Conservation (phyloP, 2,329 filamentous ascomycete genomes). For the Scedosporium boydii region DNA sequence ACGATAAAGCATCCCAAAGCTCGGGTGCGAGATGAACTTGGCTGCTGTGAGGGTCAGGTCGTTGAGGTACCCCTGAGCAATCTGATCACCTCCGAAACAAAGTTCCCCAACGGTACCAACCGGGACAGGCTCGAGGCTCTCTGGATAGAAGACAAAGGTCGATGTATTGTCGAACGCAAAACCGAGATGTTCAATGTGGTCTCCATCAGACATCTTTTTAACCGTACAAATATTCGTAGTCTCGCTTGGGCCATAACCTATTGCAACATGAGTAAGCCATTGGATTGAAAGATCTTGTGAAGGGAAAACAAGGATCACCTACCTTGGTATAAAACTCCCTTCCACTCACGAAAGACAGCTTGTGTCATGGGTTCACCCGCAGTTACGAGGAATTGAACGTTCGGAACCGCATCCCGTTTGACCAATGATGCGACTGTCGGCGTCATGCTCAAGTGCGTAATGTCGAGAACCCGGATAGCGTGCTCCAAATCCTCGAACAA, state of each 20-base stretch:
- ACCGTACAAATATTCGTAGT: conserved; percentile 83
- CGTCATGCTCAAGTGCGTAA: conserved; percentile 79
- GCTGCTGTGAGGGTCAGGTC: conserved; percentile 49
- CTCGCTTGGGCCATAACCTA: conserved; percentile 71
- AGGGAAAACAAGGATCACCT: conserved; percentile 2
- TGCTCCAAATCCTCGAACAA: conserved; percentile 64
- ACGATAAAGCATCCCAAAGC: conserved; percentile 66
- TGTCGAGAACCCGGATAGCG: conserved; percentile 49
- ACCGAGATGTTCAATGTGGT: conserved; percentile 69
- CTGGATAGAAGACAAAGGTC: conserved; percentile 48
- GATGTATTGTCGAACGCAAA: conserved; percentile 67
- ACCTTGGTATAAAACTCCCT: conserved; percentile 61
- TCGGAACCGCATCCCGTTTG: conserved; percentile 56
- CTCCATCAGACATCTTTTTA: conserved; percentile 45
- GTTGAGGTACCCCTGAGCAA: conserved; percentile 66
- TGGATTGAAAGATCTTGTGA: neutral
- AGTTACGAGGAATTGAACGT: conserved; percentile 66
- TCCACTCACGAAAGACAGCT: conserved; percentile 62
- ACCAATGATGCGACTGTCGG: conserved; percentile 76
- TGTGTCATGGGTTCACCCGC: conserved; percentile 73
- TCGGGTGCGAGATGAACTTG: conserved; percentile 61
- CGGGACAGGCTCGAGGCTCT: conserved; percentile 46
- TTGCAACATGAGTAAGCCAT: neutral
- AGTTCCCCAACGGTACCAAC: conserved; percentile 70
- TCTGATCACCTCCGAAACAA: conserved; percentile 78